Percentiles rank a stretch among this genome's conserved stretches.
These are phyloP conservation scores for Eremothecium cymbalariae DNA, from an alignment of 1,139 yeast genomes.

Conservation along the genomic window DNA sequence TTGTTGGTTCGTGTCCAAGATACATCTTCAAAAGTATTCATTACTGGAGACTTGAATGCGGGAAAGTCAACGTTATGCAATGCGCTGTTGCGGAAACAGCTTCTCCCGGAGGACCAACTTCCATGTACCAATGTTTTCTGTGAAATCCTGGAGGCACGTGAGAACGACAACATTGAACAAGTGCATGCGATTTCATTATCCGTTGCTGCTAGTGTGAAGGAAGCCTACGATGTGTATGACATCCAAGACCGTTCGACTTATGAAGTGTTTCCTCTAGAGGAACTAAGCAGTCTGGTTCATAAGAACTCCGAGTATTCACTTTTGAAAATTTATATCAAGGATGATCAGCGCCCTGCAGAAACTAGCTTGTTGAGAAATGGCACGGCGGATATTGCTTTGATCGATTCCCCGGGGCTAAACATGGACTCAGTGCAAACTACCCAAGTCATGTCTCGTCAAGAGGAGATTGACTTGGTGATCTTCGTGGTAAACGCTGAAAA, in stretches of 20 bases:
- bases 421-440: slow-evolving; percentile 92
- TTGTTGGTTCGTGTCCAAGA: slow-evolving; percentile 82
- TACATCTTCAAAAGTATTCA: slow-evolving; percentile 85
- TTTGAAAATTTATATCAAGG: slow-evolving; percentile 75
- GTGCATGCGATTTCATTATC: slow-evolving; percentile 86
- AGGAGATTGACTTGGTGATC: slow-evolving; percentile 91
- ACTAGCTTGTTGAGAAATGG: slow-evolving; percentile 80
- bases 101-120: slow-evolving; percentile 93
- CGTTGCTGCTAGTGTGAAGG: slow-evolving; percentile 27
- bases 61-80: slow-evolving; percentile 97
- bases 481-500: slow-evolving; percentile 96
- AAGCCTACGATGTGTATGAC: slow-evolving; percentile 38
- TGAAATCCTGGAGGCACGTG: slow-evolving; percentile 81
- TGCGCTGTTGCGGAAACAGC: slow-evolving; percentile 66
- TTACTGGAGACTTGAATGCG: slow-evolving; percentile 94
- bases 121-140: slow-evolving; percentile 97
- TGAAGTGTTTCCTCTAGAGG: slow-evolving; percentile 44
- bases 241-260: slow-evolving; percentile 59
- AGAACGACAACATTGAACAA: slow-evolving; percentile 69
- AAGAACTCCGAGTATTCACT: slow-evolving; percentile 65
- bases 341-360: slow-evolving; percentile 53
- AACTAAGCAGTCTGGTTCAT: slow-evolving; percentile 62
- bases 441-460: slow-evolving; percentile 91
- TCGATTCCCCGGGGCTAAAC: slow-evolving; percentile 96
- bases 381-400: slow-evolving; percentile 80